Percentiles rank a stretch among this genome's conserved stretches.
phyloP scores from a whole-genome alignment of 225 moss, liverwort and hornwort genomes.

The Bryoerythrophyllum caledonicum region DNA sequence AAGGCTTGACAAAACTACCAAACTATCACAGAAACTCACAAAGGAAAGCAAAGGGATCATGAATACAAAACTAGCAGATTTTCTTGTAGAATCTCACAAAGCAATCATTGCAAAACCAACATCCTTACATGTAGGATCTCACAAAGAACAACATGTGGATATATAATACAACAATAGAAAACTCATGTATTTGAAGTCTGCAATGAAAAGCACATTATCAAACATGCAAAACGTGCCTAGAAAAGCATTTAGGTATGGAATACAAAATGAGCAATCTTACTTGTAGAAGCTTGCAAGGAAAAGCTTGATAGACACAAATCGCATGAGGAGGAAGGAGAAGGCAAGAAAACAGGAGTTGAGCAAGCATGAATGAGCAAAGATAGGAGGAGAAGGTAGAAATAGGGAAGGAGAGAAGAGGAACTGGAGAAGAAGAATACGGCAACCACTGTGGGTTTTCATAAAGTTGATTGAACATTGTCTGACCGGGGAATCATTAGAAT shows the following conservation, averaged over 20 bases:
- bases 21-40: too few relatives aligned
- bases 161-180: not conserved
- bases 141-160: not conserved
- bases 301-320: not conserved
- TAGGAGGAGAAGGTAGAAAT: not conserved
- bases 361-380: not conserved
- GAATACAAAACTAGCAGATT: too few relatives aligned
- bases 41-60: too few relatives aligned
- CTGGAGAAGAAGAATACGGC: not conserved
- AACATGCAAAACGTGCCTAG: too few relatives aligned
- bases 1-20: too few relatives aligned
- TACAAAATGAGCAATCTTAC: too few relatives aligned
- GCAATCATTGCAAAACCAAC: too few relatives aligned
- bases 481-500: not conserved
- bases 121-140: not conserved
- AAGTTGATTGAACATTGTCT: not conserved
- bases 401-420: not conserved
- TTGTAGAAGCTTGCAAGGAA: not conserved
- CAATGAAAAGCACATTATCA: too few relatives aligned
- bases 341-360: not conserved
- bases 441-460: not conserved
- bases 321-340: not conserved
- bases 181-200: too few relatives aligned
- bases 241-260: too few relatives aligned
- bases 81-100: too few relatives aligned